Evolutionary conservation across 179 eudicot genomes (phyloP).

Genomic region (Silene vulgaris): DNA sequence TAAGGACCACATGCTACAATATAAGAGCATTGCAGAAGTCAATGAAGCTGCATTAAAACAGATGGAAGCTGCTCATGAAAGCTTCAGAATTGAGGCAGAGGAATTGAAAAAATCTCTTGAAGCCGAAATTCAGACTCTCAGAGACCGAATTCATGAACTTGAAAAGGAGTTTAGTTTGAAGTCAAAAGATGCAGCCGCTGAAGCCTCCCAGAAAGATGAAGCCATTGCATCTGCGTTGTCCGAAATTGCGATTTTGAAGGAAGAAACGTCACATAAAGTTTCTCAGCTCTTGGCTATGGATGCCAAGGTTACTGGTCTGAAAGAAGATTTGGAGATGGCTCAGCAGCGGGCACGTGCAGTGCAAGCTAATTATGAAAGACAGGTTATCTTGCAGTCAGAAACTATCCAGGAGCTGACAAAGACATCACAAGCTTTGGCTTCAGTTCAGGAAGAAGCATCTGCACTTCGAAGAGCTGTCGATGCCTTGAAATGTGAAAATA

Average conservation of each 20-base stretch:
- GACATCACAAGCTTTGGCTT: slow-evolving; percentile 74
- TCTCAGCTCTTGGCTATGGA: slow-evolving; percentile 54
- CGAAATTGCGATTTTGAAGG: slow-evolving; percentile 56
- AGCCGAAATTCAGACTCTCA: slow-evolving; percentile 56
- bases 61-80: slow-evolving; percentile 70
- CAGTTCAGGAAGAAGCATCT: slow-evolving; percentile 63
- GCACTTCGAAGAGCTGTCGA: slow-evolving; percentile 53
- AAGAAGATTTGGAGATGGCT: slow-evolving; percentile 69
- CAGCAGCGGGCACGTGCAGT: slow-evolving; percentile 62
- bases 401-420: slow-evolving; percentile 94
- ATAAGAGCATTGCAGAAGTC: slow-evolving; percentile 82
- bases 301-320: slow-evolving; percentile 50
- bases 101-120: slow-evolving; percentile 58
- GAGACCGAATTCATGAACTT: slow-evolving; percentile 51
- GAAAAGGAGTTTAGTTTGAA: slow-evolving; percentile 53
- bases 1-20: slow-evolving; percentile 85
- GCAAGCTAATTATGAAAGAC: slow-evolving; percentile 87
- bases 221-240: slow-evolving; percentile 56
- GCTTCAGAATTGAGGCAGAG: slow-evolving; percentile 63
- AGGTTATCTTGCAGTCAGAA: slow-evolving; percentile 88
- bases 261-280: slow-evolving; percentile 53
- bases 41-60: slow-evolving; percentile 82
- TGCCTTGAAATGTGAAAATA: slow-evolving; percentile 63
- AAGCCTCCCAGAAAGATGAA: slow-evolving; percentile 50
- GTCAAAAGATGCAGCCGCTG: slow-evolving; percentile 57